Conservation (phyloP, 2,329 filamentous ascomycete genomes). For the Nannizzia gypsea region DNA sequence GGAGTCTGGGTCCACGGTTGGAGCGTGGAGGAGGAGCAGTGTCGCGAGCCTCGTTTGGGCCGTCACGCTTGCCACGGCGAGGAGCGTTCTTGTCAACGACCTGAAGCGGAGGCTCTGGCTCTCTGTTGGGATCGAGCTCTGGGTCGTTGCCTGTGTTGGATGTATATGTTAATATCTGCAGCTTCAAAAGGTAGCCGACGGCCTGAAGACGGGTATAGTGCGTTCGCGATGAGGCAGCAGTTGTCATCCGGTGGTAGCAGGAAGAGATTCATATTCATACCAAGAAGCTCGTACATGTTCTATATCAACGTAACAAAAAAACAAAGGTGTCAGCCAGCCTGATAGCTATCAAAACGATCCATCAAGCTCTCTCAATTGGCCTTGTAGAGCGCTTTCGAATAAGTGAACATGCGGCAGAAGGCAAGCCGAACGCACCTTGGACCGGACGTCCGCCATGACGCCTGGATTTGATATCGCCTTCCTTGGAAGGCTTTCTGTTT, state of each 20-base stretch:
- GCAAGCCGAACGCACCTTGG: slow-evolving; percentile 33
- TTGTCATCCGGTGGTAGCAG: neutral
- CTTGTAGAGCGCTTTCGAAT: neutral
- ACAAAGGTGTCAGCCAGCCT: slow-evolving; percentile 16
- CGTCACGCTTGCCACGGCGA: slow-evolving; percentile 78
- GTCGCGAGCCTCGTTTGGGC: slow-evolving; percentile 45
- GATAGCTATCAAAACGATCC: neutral
- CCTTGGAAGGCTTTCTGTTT: slow-evolving; percentile 39
- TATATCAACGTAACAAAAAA: slow-evolving; percentile 27
- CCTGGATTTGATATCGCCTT: slow-evolving; percentile 38
- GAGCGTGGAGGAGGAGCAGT: slow-evolving; percentile 15
- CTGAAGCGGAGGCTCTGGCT: slow-evolving; percentile 63
- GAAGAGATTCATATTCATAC: slow-evolving; percentile 42
- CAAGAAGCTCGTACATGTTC: slow-evolving; percentile 98
- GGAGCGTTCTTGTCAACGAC: slow-evolving; percentile 72
- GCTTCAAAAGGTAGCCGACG: neutral
- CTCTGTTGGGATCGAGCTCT: slow-evolving; percentile 61
- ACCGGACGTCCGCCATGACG: slow-evolving; percentile 44
- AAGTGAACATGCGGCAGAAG: slow-evolving; percentile 3
- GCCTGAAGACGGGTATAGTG: neutral
- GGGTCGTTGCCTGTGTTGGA: slow-evolving; percentile 50
- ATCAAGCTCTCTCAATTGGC: slow-evolving; percentile 11
- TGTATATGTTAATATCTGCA: slow-evolving; percentile 5
- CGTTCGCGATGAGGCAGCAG: neutral
- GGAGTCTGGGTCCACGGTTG: slow-evolving; percentile 41